Percentiles rank a stretch among this genome's conserved stretches.
phyloP scores from a whole-genome alignment of 2,329 filamentous ascomycete species.

The Apiospora arundinis region DNA sequence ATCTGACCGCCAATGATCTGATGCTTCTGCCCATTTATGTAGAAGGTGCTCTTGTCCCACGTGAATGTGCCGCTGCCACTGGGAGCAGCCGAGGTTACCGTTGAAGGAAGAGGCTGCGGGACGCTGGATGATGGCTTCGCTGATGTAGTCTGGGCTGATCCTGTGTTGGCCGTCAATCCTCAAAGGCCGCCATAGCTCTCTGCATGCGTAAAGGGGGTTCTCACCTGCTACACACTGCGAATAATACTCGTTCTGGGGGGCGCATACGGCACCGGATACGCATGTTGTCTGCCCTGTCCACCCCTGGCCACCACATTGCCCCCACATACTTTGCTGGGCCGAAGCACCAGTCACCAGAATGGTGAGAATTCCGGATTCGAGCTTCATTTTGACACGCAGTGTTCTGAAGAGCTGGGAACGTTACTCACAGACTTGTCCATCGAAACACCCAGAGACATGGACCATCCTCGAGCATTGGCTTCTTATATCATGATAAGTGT shows the following conservation, averaged over 20 bases:
- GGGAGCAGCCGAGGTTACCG: neutral
- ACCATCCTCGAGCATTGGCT: neutral
- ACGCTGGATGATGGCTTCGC: neutral
- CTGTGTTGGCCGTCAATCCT: neutral
- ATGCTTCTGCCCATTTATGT: conserved; percentile 47
- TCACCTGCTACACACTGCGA: conserved; percentile 11
- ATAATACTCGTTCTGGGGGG: neutral
- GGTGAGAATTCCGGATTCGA: neutral
- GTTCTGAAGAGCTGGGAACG: neutral
- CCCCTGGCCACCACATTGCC: conserved; percentile 16
- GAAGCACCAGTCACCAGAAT: neutral
- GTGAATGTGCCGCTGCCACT: conserved; percentile 39
- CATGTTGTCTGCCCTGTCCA: conserved; percentile 12
- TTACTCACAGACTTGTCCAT: neutral
- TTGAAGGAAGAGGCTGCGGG: neutral
- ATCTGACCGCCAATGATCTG: conserved; percentile 57
- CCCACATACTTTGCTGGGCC: conserved; percentile 3
- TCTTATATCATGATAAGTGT: neutral
- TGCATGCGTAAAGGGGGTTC: neutral
- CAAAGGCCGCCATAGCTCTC: neutral
- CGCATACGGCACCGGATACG: neutral
- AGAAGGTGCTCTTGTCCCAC: conserved; percentile 47
- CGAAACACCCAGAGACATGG: too few species aligned
- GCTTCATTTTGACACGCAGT: neutral
- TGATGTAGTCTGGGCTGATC: neutral